Percentiles rank a stretch among this genome's conserved stretches.
Evolutionary conservation across 306 rosid species (phyloP).

Genomic region (Chamaecrista fasciculata): DNA sequence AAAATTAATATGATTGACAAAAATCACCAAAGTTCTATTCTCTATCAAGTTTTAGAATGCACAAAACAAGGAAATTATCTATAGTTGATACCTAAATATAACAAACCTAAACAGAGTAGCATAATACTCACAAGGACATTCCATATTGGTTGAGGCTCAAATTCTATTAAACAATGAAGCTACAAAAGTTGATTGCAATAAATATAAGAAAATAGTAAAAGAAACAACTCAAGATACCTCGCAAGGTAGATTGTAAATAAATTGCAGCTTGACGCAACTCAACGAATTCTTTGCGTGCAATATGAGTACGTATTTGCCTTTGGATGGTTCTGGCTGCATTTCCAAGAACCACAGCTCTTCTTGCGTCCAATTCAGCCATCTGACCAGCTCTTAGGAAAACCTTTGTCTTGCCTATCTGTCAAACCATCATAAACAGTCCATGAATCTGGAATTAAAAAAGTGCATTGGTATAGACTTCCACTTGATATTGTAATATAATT

Average conservation of each 20-base stretch:
- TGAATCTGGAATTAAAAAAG: constrained; percentile 23
- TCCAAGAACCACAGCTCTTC: constrained; percentile 96
- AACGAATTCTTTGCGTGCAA: constrained; percentile 88
- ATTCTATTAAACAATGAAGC: constrained; percentile 24
- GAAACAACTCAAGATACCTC: constrained; percentile 58
- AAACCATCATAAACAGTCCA: constrained; percentile 46
- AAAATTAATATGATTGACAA: background rate
- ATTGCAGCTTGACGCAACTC: constrained; percentile 82
- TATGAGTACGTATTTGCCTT: constrained; percentile 87
- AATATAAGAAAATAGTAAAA: constrained; percentile 25
- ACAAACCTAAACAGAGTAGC: background rate
- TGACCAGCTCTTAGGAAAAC: constrained; percentile 96
- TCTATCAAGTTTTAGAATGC: background rate
- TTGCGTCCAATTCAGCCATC: constrained; percentile 98
- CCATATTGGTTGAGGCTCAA: background rate
- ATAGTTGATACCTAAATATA: background rate
- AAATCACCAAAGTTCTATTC: background rate
- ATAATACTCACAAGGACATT: background rate
- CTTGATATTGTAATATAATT: background rate
- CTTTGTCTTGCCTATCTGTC: constrained; percentile 92
- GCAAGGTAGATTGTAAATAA: constrained; percentile 75
- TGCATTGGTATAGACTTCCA: constrained; percentile 15
- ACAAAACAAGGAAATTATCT: background rate
- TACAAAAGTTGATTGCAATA: constrained; percentile 27
- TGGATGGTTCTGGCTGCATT: constrained; percentile 91